These are phyloP conservation scores for Lenwebbia sp. DNA, from an alignment of 345 rosid species.

Conservation along the genomic window DNA sequence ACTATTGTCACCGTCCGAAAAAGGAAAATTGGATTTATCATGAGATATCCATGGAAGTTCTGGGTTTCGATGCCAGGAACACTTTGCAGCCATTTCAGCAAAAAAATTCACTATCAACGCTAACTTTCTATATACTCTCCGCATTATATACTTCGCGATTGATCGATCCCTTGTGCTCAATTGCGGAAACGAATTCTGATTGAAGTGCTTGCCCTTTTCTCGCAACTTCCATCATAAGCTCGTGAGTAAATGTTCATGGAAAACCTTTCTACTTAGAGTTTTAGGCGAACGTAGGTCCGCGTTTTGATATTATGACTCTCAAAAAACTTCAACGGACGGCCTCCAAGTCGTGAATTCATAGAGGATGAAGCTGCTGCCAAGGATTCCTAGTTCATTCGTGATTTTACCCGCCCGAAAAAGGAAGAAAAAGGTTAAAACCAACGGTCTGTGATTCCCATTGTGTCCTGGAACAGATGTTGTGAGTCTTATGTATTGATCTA, in stretches of 20 bases:
- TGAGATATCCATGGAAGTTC: not conserved
- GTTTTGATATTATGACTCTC: not conserved
- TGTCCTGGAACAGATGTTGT: not conserved
- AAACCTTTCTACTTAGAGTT: not conserved
- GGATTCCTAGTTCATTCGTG: not conserved
- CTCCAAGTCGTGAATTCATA: not conserved
- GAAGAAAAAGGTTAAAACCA: not conserved
- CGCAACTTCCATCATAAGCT: no score
- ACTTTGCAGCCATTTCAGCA: not conserved
- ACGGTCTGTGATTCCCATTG: not conserved
- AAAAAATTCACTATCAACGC: not conserved
- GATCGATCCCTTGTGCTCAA: not conserved
- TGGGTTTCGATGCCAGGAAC: not conserved
- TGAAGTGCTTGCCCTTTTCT: not conserved
- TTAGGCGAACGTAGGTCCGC: not conserved
- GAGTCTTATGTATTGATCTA: not conserved
- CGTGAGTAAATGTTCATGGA: no score
- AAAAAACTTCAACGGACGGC: not conserved
- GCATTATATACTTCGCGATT: not conserved
- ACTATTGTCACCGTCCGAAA: not conserved
- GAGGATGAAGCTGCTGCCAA: not conserved
- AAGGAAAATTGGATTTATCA: not conserved
- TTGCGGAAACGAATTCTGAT: not conserved
- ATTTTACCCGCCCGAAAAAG: not conserved
- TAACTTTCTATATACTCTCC: not conserved